Conservation (phyloP, 23 red algal species). For the Gracilaria vermiculophylla region DNA sequence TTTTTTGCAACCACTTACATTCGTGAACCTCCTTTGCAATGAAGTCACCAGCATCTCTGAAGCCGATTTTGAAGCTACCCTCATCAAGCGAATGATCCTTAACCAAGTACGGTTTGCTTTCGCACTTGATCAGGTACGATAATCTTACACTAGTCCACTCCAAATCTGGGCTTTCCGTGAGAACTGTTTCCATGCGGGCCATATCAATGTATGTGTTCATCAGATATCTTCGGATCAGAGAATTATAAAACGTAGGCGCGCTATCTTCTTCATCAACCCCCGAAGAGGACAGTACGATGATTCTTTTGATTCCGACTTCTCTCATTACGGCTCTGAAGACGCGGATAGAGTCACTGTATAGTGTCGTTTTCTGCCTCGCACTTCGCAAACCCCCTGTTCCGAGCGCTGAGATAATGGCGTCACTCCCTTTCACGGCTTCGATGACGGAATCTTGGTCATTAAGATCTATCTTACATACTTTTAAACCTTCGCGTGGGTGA, state of each 20-base stretch:
- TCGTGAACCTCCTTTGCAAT: slow-evolving; percentile 40
- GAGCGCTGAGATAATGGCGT: slow-evolving; percentile 38
- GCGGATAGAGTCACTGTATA: slow-evolving; percentile 38
- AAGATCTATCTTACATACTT: slow-evolving; percentile 40
- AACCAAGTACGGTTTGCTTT: slow-evolving; percentile 26
- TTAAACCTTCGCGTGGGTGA: neutral
- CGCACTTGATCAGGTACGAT: slow-evolving; percentile 32
- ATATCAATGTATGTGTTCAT: slow-evolving; percentile 70
- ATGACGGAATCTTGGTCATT: slow-evolving; percentile 16
- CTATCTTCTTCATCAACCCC: slow-evolving; percentile 68
- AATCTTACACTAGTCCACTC: slow-evolving; percentile 56
- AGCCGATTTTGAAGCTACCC: slow-evolving; percentile 51
- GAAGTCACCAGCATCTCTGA: slow-evolving; percentile 44
- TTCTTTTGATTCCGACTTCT: slow-evolving; percentile 28
- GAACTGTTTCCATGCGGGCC: slow-evolving; percentile 48
- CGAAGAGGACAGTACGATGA: slow-evolving; percentile 49
- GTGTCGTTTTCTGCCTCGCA: slow-evolving; percentile 31
- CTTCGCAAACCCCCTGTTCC: slow-evolving; percentile 24
- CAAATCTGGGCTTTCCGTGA: slow-evolving; percentile 32
- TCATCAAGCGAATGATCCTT: slow-evolving; percentile 4
- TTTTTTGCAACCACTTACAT: slow-evolving; percentile 43
- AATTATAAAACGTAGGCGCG: slow-evolving; percentile 60
- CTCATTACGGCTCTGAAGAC: slow-evolving; percentile 25
- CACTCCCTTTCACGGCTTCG: slow-evolving; percentile 23
- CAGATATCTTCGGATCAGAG: slow-evolving; percentile 44